Evolutionary conservation across 169 alveolate genomes (phyloP).

Genomic region (Cryptosporidium andersoni): DNA sequence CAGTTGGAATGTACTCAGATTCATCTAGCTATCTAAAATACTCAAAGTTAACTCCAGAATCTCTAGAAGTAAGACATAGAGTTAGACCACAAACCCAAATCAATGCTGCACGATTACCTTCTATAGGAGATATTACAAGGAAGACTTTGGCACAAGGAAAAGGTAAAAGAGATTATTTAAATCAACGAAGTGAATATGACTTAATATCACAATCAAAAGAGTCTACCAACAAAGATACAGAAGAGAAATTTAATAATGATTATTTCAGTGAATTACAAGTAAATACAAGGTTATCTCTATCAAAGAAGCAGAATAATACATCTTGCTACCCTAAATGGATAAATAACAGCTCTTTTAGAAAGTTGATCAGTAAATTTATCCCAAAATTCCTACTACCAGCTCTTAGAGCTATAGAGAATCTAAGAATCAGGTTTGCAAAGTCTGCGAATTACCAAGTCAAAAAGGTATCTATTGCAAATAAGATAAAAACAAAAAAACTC

Average conservation of each 20-base stretch:
- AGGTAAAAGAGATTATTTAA: too few relatives aligned
- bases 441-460: constrained; percentile 5
- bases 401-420: constrained; percentile 33
- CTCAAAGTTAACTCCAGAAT: not conserved
- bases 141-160: too few relatives aligned
- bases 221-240: too few relatives aligned
- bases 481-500: not conserved
- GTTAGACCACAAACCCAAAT: too few relatives aligned
- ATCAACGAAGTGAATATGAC: too few relatives aligned
- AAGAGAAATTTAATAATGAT: too few relatives aligned
- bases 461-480: not conserved
- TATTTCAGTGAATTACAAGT: too few relatives aligned
- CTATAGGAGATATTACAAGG: too few relatives aligned
- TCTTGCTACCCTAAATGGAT: constrained; percentile 46
- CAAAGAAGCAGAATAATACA: not conserved
- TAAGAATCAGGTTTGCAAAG: constrained; percentile 50
- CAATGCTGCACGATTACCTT: too few relatives aligned
- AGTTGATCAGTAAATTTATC: constrained; percentile 37
- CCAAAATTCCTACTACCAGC: constrained; percentile 63
- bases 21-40: not conserved
- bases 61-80: too few relatives aligned
- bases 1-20: not conserved
- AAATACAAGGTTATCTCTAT: too few relatives aligned
- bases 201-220: too few relatives aligned
- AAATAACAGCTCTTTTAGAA: constrained; percentile 4